Percentiles rank a stretch among this genome's conserved stretches.
Conservation (phyloP, 768 basidiomycete species). For the Tricholoma furcatifolium region DNA sequence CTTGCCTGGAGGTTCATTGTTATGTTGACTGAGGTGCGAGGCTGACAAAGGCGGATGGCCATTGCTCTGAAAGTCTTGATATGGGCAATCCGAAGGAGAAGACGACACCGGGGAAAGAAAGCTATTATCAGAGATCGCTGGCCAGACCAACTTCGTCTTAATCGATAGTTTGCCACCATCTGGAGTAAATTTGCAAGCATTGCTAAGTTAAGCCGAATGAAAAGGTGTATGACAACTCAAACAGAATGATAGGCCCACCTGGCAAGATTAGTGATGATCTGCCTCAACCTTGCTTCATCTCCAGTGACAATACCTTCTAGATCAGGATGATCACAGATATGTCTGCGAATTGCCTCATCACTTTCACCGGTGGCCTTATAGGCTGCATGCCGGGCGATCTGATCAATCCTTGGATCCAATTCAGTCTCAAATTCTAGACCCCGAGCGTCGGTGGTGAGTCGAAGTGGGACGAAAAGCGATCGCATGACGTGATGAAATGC, state of each 20-base stretch:
- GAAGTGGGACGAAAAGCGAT: conserved; percentile 68
- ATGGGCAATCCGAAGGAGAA: neutral
- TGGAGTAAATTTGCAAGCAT: conserved; percentile 80
- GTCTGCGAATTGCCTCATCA: conserved; percentile 36
- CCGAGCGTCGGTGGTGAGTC: conserved; percentile 65
- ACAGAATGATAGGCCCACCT: conserved; percentile 41
- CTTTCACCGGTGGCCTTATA: conserved; percentile 59
- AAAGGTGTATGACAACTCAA: neutral
- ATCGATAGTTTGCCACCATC: conserved; percentile 67
- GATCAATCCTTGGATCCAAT: conserved; percentile 67
- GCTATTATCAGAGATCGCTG: conserved; percentile 10
- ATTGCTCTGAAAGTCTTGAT: conserved; percentile 9
- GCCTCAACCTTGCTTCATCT: conserved; percentile 79
- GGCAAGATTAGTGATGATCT: conserved; percentile 82
- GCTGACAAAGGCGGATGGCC: conserved; percentile 37
- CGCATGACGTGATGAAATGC: conserved; percentile 77
- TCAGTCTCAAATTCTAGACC: conserved; percentile 65
- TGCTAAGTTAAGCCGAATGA: conserved; percentile 36
- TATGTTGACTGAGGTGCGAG: conserved; percentile 48
- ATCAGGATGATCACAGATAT: conserved; percentile 43
- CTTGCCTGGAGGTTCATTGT: conserved; percentile 36
- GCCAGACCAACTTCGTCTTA: conserved; percentile 57
- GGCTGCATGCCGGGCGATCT: conserved; percentile 59
- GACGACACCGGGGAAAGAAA: neutral
- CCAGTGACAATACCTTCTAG: conserved; percentile 75